Conservation (phyloP, 2,329 filamentous ascomycete species). For the Calonectria honghensis region DNA sequence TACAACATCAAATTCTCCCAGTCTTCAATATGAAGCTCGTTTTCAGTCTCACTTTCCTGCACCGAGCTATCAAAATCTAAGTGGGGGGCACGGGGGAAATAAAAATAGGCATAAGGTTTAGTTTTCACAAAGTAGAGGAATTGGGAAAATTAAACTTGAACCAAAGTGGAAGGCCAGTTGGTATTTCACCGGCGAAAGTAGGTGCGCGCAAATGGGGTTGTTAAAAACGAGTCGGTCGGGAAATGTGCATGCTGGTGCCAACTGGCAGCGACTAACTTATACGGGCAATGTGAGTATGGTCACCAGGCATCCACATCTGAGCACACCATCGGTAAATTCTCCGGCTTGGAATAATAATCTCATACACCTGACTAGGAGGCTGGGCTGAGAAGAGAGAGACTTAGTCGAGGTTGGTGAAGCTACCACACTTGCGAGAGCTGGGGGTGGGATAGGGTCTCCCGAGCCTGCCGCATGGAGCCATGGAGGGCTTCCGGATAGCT, state of each 20-base stretch:
- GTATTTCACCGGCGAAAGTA: not conserved
- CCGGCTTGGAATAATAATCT: conserved; percentile 34
- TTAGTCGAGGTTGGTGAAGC: conserved; percentile 14
- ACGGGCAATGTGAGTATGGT: conserved; percentile 36
- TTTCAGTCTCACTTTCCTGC: not conserved
- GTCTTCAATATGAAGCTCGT: not conserved
- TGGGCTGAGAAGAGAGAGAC: conserved; percentile 30
- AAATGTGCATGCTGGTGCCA: conserved; percentile 19
- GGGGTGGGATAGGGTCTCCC: conserved; percentile 45
- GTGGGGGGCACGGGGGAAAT: not conserved
- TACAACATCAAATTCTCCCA: not conserved
- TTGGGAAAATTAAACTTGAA: conserved; percentile 11
- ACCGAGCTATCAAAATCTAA: not conserved
- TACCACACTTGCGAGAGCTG: conserved; percentile 26
- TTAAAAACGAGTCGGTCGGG: conserved; percentile 28
- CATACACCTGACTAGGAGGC: conserved; percentile 20
- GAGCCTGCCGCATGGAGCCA: conserved; percentile 30
- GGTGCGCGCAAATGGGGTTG: conserved; percentile 12
- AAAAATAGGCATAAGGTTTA: not conserved
- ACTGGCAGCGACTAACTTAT: conserved; percentile 45
- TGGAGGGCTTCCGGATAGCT: conserved; percentile 31
- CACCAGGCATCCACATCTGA: conserved; percentile 23
- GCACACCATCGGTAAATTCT: conserved; percentile 37
- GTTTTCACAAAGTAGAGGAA: not conserved
- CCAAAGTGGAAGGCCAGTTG: not conserved